Evolutionary conservation across 2,329 filamentous ascomycete genomes (phyloP), one percentile per base, ranked within the genome.

Genomic region (Exophiala spinifera): DNA sequence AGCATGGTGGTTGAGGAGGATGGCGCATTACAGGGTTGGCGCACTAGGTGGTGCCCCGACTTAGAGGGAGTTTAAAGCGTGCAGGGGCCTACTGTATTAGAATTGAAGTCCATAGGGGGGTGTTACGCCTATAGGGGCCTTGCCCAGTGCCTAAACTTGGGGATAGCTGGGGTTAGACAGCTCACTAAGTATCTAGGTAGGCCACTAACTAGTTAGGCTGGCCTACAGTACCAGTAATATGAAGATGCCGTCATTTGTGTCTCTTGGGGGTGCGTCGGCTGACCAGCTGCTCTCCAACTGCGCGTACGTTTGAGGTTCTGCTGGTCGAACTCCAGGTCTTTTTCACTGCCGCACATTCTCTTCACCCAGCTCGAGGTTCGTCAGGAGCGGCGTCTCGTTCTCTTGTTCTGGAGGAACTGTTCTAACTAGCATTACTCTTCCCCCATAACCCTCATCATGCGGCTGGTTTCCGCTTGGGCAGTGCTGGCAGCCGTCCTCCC

Each of bases 381-480:
- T 31, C 28, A 2, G 28, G 28, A 31, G 28, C 11, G 28, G 28
- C 10, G 28, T 31, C 28, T 31, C n/a, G n/a, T n/a, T n/a, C n/a
- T n/a, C n/a, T n/a, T n/a, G n/a, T n/a, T n/a, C 11, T 31, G 28
- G 28, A 31, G 28, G 28, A 31, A 31, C 3, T 31, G 8, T 10
- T 31, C 28, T 31, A 31, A 10, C 8, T 10, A 10, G 28, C 28
- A 31, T 31, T 31, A 10, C 11, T 31, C 28, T 31, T 21, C 39
- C 17, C 17, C 11, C 40, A 40, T 28, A 19, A 13, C n/a, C 7
- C 42, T 47, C 52, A 52, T 49, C 52, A 64, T 64, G 62, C 59
- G 61, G 59, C 55, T 62, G 59, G 57, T 59, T 59, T 60, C 61
- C 55, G 61, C 57, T 25, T 54, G 56, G 47, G 56, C 52, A 37